Base-by-base conservation (phyloP, 2,329 filamentous ascomycete genomes). In the Davidsoniella eucalypti region DNA sequence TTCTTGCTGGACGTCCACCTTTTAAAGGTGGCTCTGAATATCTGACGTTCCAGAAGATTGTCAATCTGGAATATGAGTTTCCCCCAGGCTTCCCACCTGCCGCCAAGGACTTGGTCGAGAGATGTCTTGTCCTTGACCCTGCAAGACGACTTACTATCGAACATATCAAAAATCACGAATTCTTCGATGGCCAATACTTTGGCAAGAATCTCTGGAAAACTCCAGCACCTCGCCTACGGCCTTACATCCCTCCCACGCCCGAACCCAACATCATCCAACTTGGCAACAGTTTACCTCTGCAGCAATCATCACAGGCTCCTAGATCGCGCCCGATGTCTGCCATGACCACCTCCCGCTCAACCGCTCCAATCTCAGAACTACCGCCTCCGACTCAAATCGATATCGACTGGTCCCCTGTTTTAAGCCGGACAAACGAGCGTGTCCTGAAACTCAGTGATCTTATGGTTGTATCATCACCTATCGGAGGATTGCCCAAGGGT, bases 21-120 rank as follows among this genome's bases (percentile, higher is more conserved):
- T 98, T 98, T 70, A 98, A 98, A 64, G 92, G 84, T 39, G 84
- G 75, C 12, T 95, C 94, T 57, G 92, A 98, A 62, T 98, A 96
- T 60, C 74, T 92, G 61, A 98, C 92, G 0, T 98, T 98, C 61
- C 92, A 98, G 63, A 98, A 96, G 66, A 98, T 98, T 61, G 86
- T 98, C 49, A 82, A 76, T 29, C 71, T 98, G 41, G 90, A 98
- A 50, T 98, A 96, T 61, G 83, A 90, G 43, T 98, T 96, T 56
- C 92, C 92, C 0, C 67, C 77, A 25, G 87, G 87, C 1, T 98
- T 98, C 58, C 92, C 92, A 2, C 70, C 80, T 4, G 76, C 87
- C 1, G 92, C 92, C 17, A 80, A 81, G 54, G 92, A 98, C 63
- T 70, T 98, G 14, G 82, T 98, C 1, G 90, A 96, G 63, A 76